These are phyloP conservation scores for Carallia pectinifolia DNA, from an alignment of 345 rosid genomes.

Conservation along the genomic window DNA sequence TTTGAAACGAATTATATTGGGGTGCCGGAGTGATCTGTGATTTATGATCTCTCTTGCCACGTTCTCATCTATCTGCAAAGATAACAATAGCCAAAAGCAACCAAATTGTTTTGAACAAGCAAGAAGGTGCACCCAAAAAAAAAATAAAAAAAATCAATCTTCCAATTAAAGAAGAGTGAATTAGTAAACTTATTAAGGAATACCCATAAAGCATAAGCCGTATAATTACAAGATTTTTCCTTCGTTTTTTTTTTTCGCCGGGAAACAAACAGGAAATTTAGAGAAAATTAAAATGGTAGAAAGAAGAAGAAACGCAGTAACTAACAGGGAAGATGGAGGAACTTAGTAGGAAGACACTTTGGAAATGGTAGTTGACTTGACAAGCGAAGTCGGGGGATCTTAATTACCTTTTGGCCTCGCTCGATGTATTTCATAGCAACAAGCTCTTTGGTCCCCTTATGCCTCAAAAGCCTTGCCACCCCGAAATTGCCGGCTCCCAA, in stretches of 20 bases:
- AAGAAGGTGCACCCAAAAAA: not conserved
- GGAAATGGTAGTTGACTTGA: too few relatives aligned
- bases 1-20: slow-evolving; percentile 86
- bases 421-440: slow-evolving; percentile 93
- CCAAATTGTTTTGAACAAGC: not conserved
- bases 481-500: slow-evolving; percentile 90
- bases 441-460: slow-evolving; percentile 78
- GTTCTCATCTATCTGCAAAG: slow-evolving; percentile 76
- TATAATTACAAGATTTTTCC: not conserved
- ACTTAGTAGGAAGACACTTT: too few relatives aligned
- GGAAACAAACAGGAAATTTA: not conserved
- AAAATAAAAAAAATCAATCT: not conserved
- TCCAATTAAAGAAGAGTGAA: not conserved
- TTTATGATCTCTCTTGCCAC: slow-evolving; percentile 96
- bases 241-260: too few relatives aligned
- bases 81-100: not conserved
- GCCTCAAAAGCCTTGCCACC: slow-evolving; percentile 73
- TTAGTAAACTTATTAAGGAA: not conserved
- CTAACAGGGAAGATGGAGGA: too few relatives aligned
- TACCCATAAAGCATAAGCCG: not conserved
- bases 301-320: too few relatives aligned
- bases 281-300: not conserved
- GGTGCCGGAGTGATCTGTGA: slow-evolving; percentile 89
- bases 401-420: slow-evolving; percentile 70
- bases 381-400: too few relatives aligned